Percentiles rank a stretch among this genome's conserved stretches.
These are phyloP conservation scores for Aureobasidium melanogenum DNA, from an alignment of 2,329 filamentous ascomycete species.

Conservation along the genomic window DNA sequence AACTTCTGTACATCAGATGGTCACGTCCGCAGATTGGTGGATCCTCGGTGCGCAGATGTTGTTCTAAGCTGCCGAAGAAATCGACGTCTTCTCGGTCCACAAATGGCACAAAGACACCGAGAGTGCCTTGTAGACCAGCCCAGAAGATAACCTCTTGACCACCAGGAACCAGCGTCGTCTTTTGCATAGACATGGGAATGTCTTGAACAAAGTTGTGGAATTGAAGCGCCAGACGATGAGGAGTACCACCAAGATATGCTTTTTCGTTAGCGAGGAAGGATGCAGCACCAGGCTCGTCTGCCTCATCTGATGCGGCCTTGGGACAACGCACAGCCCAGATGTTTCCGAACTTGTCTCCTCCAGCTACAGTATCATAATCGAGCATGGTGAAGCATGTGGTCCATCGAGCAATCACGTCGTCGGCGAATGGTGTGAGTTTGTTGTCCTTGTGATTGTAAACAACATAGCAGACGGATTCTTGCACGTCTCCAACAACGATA, in stretches of 20 bases:
- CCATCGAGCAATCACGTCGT: constrained; percentile 84
- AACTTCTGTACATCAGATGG: constrained; percentile 89
- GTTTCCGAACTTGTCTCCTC: constrained; percentile 97
- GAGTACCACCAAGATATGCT: constrained; percentile 79
- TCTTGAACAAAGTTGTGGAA: constrained; percentile 87
- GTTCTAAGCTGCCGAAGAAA: constrained; percentile 92
- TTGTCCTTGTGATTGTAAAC: constrained; percentile 92
- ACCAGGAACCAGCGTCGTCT: constrained; percentile 81
- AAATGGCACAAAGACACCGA: constrained; percentile 90
- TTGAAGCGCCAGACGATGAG: constrained; percentile 76
- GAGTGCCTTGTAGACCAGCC: constrained; percentile 88
- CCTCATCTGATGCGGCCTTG: constrained; percentile 74
- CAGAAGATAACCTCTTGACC: constrained; percentile 87
- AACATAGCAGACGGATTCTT: constrained; percentile 83
- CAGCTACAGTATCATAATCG: constrained; percentile 91
- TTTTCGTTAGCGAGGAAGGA: constrained; percentile 86
- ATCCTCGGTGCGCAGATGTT: constrained; percentile 77
- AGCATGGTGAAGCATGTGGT: constrained; percentile 88
- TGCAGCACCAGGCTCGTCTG: constrained; percentile 85
- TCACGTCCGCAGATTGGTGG: constrained; percentile 84
- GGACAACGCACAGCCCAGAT: constrained; percentile 87
- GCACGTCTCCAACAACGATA: constrained; percentile 85
- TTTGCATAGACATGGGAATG: constrained; percentile 81
- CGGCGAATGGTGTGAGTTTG: constrained; percentile 83
- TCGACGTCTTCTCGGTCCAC: constrained; percentile 86